Evolutionary conservation across 1,284 basidiomycete genomes (phyloP), one percentile per base, ranked within the genome.

Genomic region (Ceratobasidium sp.): DNA sequence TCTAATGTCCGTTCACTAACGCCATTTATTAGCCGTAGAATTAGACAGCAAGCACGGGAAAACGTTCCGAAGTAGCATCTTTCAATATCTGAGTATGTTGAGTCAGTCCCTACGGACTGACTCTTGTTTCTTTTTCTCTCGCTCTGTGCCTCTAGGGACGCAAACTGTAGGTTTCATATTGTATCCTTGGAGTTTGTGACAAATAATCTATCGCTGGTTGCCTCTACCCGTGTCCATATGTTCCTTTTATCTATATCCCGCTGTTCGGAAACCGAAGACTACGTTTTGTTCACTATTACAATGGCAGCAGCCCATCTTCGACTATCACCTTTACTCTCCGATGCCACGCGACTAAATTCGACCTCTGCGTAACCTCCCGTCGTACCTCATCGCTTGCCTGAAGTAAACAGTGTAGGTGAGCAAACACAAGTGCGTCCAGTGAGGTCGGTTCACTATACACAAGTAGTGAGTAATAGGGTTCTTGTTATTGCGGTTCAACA

Each of bases 11-110:
- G 38, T n/a, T 59, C 59, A 77, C 62, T 80, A 23, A 74, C n/a
- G 7, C 73, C 52, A 77, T 28, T 56, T 23, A 78, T n/a, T 78
- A 95, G 93, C 84, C 90, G 91, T 83, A 89, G 91, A 82, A 90
- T 97, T 79, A 90, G 90, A 82, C 89, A 90, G 78, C 96, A 97
- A 85, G 96, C 96, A 2, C 88, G 92, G 81, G 95, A 97, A 80
- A 94, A 96, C 83, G 86, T 92, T 81, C 93, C 94, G 7, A 95
- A 95, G 87, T 96, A 88, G 87, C 62, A 56, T 75, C 48, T 33
- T 28, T 42, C 61, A 33, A 20, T 66, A 57, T 57, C 71, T 66
- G 38, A 23, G 20, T 44, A 64, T 76, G 20, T 65, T 46, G 38
- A 62, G 38, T 13, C 33, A 26, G 38, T 15, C 33, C n/a, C 38